phyloP scores from a whole-genome alignment of 2,329 filamentous ascomycete genomes.

The Aspergillus phoenicis region DNA sequence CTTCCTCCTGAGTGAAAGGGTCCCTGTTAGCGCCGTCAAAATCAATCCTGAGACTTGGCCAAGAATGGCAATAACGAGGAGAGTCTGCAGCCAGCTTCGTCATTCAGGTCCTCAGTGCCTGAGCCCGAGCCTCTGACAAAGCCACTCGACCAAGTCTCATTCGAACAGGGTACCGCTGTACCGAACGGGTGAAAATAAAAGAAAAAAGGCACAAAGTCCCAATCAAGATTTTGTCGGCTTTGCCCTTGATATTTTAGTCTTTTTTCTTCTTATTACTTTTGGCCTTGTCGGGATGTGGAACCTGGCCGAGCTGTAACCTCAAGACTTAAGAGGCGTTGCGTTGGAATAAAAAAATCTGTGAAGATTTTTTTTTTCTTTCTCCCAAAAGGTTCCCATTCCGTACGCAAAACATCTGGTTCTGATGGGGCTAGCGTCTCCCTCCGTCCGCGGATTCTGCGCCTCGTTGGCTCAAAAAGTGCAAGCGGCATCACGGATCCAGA shows the following conservation, averaged over 20 bases:
- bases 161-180: neutral
- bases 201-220: neutral
- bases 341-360: slow-evolving; percentile 12
- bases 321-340: neutral
- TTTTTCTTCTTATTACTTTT: neutral
- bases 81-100: neutral
- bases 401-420: slow-evolving; percentile 11
- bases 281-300: slow-evolving; percentile 7
- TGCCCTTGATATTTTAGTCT: neutral
- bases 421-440: slow-evolving; percentile 16
- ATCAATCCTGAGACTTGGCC: slow-evolving; percentile 8
- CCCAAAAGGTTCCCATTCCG: slow-evolving; percentile 13
- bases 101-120: neutral
- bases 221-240: neutral
- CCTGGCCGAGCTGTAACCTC: slow-evolving; percentile 9
- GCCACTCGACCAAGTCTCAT: no score
- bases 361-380: slow-evolving; percentile 4
- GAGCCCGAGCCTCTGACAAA: neutral
- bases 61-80: slow-evolving; percentile 18
- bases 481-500: slow-evolving; percentile 22
- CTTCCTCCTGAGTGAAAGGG: slow-evolving; percentile 3
- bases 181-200: neutral
- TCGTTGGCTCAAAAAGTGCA: slow-evolving; percentile 16
- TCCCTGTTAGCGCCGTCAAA: slow-evolving; percentile 6
- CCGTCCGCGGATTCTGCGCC: slow-evolving; percentile 11